Evolutionary conservation across 495 filamentous ascomycete species (phyloP), one percentile per base, ranked within the genome.

Genomic region (Podospora tetraspora): DNA sequence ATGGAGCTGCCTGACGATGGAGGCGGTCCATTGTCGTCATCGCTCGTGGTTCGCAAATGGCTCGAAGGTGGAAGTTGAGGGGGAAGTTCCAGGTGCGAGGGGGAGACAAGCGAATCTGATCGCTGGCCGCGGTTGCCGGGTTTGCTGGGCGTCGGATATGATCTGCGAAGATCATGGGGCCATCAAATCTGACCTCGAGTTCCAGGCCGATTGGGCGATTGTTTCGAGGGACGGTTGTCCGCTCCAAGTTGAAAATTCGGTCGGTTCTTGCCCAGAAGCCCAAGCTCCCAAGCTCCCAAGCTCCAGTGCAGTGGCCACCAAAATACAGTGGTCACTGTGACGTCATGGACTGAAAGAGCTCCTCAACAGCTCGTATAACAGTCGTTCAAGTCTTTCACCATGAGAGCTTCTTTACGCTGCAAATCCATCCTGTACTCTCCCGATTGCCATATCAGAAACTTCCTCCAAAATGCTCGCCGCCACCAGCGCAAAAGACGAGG

Each of bases 401-500:
- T 2, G 6, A n/a, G 43, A n/a, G 43, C 19, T n/a, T 52, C 43
- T n/a, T 3, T n/a, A 1, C 19, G 16, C 19, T n/a, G 43, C 43
- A 9, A 43, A 43, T 0, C 37, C 1, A 19, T 13, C 11, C 12
- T 10, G 8, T 4, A 34, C 10, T 12, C 3, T 59, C 21, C 4
- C 57, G 1, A 27, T 6, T 27, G n/a, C 24, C 21, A 59, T 59
- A 0, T 9, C 12, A 25, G 57, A 59, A 22, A 1, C 0, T 21
- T 1, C 4, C 11, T 3, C 13, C 59, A 62, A 25, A 43, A 71
- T 74, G 70, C 9, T 64, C 3, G 64, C 64, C 13, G n/a, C 69
- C 27, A 27, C 43, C 1, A 62, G 65, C n/a, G 7, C 32, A 12
- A 73, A 73, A 59, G 71, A 72, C 32, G 52, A 59, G 1, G 63